A percentile compares a stretch with the other conserved stretches of the same genome.
These are phyloP conservation scores for Ceratobasidium sp. DNA, from an alignment of 1,284 basidiomycete genomes.

Conservation along the genomic window DNA sequence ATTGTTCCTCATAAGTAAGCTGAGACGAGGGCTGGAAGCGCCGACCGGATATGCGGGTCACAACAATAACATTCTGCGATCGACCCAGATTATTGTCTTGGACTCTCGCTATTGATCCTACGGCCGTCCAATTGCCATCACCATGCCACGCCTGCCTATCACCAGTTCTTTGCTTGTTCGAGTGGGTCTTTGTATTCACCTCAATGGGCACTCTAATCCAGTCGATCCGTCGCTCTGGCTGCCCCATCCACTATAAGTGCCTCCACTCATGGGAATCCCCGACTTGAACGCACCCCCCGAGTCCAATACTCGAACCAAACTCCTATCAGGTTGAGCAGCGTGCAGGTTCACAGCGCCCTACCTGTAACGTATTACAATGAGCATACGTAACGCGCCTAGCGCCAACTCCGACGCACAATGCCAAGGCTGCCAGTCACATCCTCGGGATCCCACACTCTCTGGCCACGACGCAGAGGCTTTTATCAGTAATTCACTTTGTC, in stretches of 20 bases:
- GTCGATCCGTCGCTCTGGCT: conserved; percentile 12
- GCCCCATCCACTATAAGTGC: conserved; percentile 24
- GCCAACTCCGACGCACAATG: not conserved
- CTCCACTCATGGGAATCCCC: not conserved
- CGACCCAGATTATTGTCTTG: conserved; percentile 16
- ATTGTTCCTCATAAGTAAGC: conserved; percentile 14
- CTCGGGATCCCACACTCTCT: conserved; percentile 26
- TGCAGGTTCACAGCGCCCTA: not conserved
- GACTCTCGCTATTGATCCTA: conserved; percentile 8
- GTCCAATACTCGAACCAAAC: not conserved
- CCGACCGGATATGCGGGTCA: not conserved
- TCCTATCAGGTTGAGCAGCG: not conserved
- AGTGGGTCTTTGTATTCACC: conserved; percentile 11
- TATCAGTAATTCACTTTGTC: conserved; percentile 24
- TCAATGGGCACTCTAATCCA: conserved; percentile 31
- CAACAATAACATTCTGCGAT: conserved; percentile 26
- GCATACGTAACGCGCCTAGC: not conserved
- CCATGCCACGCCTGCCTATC: conserved; percentile 4
- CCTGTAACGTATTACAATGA: no score
- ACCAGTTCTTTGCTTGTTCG: conserved; percentile 10
- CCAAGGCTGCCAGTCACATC: conserved; percentile 4
- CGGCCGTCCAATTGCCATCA: conserved; percentile 32
- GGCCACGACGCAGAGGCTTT: conserved; percentile 28
- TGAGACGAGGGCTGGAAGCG: conserved; percentile 13
- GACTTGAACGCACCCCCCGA: not conserved